These are phyloP conservation scores for Irpex lacteus DNA, from an alignment of 1,284 basidiomycete species.

Conservation along the genomic window DNA sequence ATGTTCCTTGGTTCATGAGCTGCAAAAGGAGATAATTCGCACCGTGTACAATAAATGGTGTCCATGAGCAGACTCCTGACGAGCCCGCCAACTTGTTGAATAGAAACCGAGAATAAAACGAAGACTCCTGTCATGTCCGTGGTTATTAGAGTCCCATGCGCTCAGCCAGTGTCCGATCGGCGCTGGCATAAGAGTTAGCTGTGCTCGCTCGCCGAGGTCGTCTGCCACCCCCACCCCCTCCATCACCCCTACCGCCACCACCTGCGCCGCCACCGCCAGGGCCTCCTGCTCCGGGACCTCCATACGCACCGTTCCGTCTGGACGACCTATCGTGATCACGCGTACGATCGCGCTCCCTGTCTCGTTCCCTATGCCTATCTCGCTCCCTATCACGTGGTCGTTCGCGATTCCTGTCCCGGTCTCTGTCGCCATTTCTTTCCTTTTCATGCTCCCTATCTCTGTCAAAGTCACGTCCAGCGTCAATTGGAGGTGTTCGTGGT, in stretches of 20 bases:
- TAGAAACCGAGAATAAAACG: constrained; percentile 5
- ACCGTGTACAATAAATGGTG: constrained; percentile 44
- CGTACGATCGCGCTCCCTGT: constrained; percentile 25
- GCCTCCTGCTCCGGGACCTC: constrained; percentile 20
- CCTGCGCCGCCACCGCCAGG: constrained; percentile 30
- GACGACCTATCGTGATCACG: constrained; percentile 17
- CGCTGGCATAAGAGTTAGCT: constrained; percentile 31
- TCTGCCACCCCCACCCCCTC: neutral
- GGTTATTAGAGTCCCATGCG: constrained; percentile 41
- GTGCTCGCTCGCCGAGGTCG: constrained; percentile 24
- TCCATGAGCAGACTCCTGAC: constrained; percentile 16
- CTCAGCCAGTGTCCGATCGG: constrained; percentile 78
- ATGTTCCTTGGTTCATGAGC: neutral
- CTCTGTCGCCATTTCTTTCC: constrained; percentile 22
- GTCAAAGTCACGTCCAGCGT: constrained; percentile 29
- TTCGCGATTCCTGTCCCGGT: constrained; percentile 23
- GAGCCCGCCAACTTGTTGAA: constrained; percentile 10
- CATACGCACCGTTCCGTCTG: constrained; percentile 29
- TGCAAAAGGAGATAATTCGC: constrained; percentile 25
- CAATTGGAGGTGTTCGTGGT: constrained; percentile 19
- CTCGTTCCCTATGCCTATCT: constrained; percentile 34
- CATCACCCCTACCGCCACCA: constrained; percentile 22
- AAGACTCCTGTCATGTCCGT: neutral
- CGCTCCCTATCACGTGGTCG: constrained; percentile 32
- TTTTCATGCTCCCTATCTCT: constrained; percentile 31